Evolutionary conservation across 371 early-diverging fungal species (phyloP), one percentile per base, ranked within the genome.

Genomic region (Blakeslea trispora): DNA sequence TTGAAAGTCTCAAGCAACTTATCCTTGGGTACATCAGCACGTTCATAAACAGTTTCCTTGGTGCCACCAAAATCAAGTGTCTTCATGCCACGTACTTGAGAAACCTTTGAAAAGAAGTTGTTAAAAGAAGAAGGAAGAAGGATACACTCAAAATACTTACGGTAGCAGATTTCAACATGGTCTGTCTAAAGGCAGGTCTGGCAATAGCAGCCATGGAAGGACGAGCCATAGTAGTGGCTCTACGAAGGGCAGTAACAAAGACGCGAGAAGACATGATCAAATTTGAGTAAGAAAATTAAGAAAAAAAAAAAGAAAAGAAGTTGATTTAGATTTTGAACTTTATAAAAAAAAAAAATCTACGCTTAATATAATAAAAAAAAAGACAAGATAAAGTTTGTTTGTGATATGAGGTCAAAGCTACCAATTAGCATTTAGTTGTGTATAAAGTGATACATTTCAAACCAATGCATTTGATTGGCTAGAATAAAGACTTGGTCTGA

Each of bases 51-150:
- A 61, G 81, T 81, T 81, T 98, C 98, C 58, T 89, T 75, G 60
- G 90, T 81, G 59, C 96, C 97, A 66, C 93, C 96, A 83, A 98
- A 96, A 83, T 95, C 85, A 51, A 98, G 83, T 40, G 94, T 94
- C 84, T 96, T 95, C 64, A 94, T 68, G 24, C 91, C 90, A 61
- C 97, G 92, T 40, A 80, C 68, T 73, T 89, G 88, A 50, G 71
- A 52, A 42, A 10, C 37, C 73, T 22, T n/a, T n/a, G n/a, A n/a
- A n/a, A n/a, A n/a, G n/a, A n/a, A n/a, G n/a, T n/a, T n/a, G n/a
- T n/a, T n/a, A n/a, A n/a, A n/a, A n/a, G n/a, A n/a, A n/a, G n/a
- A n/a, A n/a, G n/a, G n/a, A n/a, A n/a, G n/a, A n/a, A n/a, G n/a
- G n/a, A n/a, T 37, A 37, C 3, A 37, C 14, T 37, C 3, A 11